These are phyloP conservation scores for baker's yeast (Saccharomyces cerevisiae) DNA, from an alignment of 805 yeast species.

Conservation along the genomic window DNA sequence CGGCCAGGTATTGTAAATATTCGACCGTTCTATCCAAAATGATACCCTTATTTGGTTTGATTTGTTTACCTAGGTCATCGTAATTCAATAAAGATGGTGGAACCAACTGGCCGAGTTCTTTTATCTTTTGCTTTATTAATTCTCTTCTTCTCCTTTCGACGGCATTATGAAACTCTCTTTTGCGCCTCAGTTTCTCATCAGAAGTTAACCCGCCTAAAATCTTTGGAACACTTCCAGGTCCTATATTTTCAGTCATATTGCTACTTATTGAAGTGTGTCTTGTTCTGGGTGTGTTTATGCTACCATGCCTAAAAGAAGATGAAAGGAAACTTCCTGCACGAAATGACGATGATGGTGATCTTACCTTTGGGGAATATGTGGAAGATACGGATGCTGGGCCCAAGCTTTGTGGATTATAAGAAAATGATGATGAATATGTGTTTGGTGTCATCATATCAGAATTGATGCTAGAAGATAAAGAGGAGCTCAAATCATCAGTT, in stretches of 20 bases:
- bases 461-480: constrained; percentile 24
- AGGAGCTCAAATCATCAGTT: constrained; percentile 25
- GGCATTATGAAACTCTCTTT: constrained; percentile 88
- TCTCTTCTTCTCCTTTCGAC: constrained; percentile 91
- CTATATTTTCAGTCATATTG: constrained; percentile 32
- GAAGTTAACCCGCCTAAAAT: constrained; percentile 14
- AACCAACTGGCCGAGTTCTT: constrained; percentile 70
- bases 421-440: constrained; percentile 19
- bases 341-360: constrained; percentile 30
- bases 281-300: constrained; percentile 23
- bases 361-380: constrained; percentile 14
- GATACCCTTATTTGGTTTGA: constrained; percentile 76
- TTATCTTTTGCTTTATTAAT: constrained; percentile 78
- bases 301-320: constrained; percentile 23
- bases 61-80: constrained; percentile 44
- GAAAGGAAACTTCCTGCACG: constrained; percentile 26
- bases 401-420: constrained; percentile 19
- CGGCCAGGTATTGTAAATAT: constrained; percentile 58
- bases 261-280: constrained; percentile 28
- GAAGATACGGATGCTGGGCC: constrained; percentile 10
- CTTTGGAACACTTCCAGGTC: constrained; percentile 17
- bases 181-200: constrained; percentile 65
- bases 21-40: constrained; percentile 73
- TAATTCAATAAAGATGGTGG: constrained; percentile 63
- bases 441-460: constrained; percentile 21